These are phyloP conservation scores for Massariosphaeria phaeospora DNA, from an alignment of 495 filamentous ascomycete genomes.

Conservation along the genomic window DNA sequence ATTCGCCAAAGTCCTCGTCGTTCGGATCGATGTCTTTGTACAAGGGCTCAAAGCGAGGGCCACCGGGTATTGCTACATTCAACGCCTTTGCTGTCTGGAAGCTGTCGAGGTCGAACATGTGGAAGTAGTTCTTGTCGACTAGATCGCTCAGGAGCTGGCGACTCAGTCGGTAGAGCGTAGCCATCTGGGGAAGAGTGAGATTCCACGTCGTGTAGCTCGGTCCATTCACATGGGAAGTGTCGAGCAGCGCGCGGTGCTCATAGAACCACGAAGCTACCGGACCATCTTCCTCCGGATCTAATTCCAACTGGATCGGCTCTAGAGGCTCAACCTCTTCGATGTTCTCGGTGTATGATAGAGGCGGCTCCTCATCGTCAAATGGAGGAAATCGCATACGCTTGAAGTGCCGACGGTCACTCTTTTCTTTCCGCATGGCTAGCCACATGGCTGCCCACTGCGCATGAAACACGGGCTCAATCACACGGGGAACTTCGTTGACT, in stretches of 20 bases:
- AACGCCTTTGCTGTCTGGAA: conserved; percentile 96
- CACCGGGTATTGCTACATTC: conserved; percentile 95
- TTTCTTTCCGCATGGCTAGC: conserved; percentile 96
- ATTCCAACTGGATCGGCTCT: conserved; percentile 98
- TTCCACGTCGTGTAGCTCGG: conserved; percentile 98
- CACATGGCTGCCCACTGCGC: conserved; percentile 99
- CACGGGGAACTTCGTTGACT: conserved; percentile 93
- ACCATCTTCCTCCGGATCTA: conserved; percentile 91
- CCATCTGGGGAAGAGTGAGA: conserved; percentile 90
- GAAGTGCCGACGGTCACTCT: conserved; percentile 93
- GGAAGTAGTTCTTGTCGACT: conserved; percentile 94
- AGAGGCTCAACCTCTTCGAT: conserved; percentile 97
- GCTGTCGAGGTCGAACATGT: conserved; percentile 94
- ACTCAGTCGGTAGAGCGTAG: conserved; percentile 86
- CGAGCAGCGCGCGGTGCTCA: conserved; percentile 84
- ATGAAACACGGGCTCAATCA: conserved; percentile 97
- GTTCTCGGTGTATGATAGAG: conserved; percentile 96
- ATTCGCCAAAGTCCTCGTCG: conserved; percentile 98
- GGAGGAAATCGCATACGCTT: conserved; percentile 99
- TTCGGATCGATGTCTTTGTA: conserved; percentile 99
- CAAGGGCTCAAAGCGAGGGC: conserved; percentile 92
- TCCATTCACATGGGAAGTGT: conserved; percentile 91
- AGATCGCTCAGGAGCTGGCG: conserved; percentile 86
- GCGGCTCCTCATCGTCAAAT: conserved; percentile 98
- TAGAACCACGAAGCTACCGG: conserved; percentile 97